Evolutionary conservation across 495 filamentous ascomycete genomes (phyloP), one percentile per base, ranked within the genome.

Genomic region (Penicillium macrosclerotiorum): DNA sequence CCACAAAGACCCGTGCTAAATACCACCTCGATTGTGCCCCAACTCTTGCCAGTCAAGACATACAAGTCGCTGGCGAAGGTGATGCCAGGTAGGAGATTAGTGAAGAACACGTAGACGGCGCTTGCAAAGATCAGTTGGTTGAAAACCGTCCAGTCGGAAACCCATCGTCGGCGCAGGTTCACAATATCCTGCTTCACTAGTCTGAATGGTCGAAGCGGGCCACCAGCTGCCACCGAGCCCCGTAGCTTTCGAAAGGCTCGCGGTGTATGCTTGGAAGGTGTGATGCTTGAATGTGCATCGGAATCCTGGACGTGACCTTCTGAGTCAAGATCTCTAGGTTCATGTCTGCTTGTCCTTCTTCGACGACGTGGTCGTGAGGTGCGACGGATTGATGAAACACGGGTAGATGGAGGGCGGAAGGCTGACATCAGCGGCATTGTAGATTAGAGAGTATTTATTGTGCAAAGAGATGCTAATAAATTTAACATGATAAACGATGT

Each of bases 41-140:
- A 88, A 40, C 71, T 83, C 52, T 75, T 64, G 19, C 84, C 82
- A 0, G 84, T 88, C 46, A 82, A 61, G 1, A 81, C 78, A 52
- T 85, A 85, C 25, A 87, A 59, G 56, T 88, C 84, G 53, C 77
- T 82, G 0, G 82, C 83, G 63, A 88, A 89, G 0, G 85, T 87
- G 52, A 88, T 86, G 2, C 84, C 83, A 0, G 84, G 84, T 4
- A 89, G 68, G 1, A 89, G 67, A 60, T 88, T 89, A 12, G 83
- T 87, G 49, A 89, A 89, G 62, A 87, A 88, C 17, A 89, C 76
- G 63, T 84, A 87, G 13, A 89, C 80, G 2, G 85, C 82, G 34
- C 79, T 83, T 8, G 85, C 85, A 49, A 89, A 69, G 8, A 88
- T 67, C 40, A 86, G 64, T 52, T 88, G 84, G 53, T 88, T 88